Evolutionary conservation across 2,329 filamentous ascomycete genomes (phyloP).

Genomic region (Diaporthe vaccinii): DNA sequence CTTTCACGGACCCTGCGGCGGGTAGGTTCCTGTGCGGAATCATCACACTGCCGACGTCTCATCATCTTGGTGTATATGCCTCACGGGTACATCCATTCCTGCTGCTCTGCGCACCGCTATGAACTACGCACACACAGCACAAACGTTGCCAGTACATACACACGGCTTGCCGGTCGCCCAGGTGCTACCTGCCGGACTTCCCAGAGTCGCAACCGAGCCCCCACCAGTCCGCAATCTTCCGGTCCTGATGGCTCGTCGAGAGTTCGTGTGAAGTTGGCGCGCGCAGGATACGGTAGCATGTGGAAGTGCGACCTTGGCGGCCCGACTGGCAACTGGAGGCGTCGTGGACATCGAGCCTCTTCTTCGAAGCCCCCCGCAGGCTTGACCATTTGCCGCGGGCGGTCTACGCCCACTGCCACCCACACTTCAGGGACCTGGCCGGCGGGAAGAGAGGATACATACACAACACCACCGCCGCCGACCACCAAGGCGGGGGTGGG

Average conservation of each 20-base stretch:
- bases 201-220: neutral
- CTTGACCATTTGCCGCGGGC: neutral
- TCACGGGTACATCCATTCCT: conserved; percentile 2
- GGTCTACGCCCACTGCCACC: neutral
- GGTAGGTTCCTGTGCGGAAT: no score
- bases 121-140: neutral
- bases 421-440: neutral
- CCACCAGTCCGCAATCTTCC: conserved; percentile 9
- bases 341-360: neutral
- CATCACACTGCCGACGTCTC: conserved; percentile 27
- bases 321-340: neutral
- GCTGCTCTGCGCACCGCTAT: conserved; percentile 2
- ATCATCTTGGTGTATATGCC: neutral
- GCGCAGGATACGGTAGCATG: neutral
- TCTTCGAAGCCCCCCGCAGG: neutral
- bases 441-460: neutral
- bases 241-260: neutral
- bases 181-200: neutral
- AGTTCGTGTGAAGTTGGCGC: neutral
- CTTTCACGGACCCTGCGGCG: conserved; percentile 6
- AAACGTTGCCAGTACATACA: neutral
- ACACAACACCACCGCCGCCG: neutral
- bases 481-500: neutral
- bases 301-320: neutral
- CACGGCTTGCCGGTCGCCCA: neutral